Base-by-base conservation (phyloP, 148 eudicot species). In the Rhododendron vialii region DNA sequence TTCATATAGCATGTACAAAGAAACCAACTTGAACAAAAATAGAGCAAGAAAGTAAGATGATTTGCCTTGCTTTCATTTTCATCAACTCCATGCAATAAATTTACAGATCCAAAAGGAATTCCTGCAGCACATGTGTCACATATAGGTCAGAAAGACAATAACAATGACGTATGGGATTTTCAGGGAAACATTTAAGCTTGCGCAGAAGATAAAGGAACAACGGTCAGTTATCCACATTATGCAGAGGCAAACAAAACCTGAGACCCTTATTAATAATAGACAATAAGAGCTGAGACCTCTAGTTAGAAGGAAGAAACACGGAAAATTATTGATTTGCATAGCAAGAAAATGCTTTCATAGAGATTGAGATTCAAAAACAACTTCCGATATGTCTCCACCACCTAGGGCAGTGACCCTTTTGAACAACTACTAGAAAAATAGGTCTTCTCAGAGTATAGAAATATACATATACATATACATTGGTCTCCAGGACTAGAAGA, bases 1-100 rank as follows among this genome's bases (percentile, higher is more conserved):
- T 74, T 36, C 59, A 13, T 69, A 7, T 2, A 38, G 22, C n/a
- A 47, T 61, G 8, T 41, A 28, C 33, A 75, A 75, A 41, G 30
- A 74, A 86, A 86, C 24, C 36, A 28, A 59, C 82, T 86, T 78
- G 82, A n/a, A 33, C 36, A 67, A 79, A 84, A 89, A 78, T 28
- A 85, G 88, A 86, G 48, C 41, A 85, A 79, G 86, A 87, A 78
- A 88, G 82, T 84, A 86, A 81, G 86, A 85, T 75, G 85, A 47
- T 85, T 88, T 91, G 90, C 99, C 99, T 95, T 97, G 91, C 99
- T 97, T 91, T 97, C 99, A 91, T 92, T 91, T 89, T 95, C 98
- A 93, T 97, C 99, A 47, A 97, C 98, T 87, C 99, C 99, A 76
- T 94, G 88, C 92, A 91, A 84, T 80, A 97, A 88, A 91, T 97